Percentiles rank a stretch among this genome's conserved stretches.
phyloP scores from a whole-genome alignment of 176 grass and related monocot genomes.

The Triticum timopheevii region DNA sequence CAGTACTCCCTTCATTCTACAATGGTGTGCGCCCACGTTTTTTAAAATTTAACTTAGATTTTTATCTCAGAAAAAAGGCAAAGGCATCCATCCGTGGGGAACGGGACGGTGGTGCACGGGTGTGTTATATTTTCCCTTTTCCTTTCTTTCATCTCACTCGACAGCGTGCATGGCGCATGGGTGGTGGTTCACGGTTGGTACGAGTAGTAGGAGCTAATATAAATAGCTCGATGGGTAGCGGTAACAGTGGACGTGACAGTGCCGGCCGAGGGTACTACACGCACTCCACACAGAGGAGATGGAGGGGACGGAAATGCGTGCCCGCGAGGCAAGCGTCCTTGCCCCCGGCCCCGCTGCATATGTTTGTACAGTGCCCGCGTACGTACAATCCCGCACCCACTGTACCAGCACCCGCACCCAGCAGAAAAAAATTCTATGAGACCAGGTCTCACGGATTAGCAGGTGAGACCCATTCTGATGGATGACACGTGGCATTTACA shows the following conservation, averaged over 20 bases:
- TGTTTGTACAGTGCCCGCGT: not conserved
- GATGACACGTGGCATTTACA: no score
- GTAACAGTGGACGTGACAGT: not conserved
- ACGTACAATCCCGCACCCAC: not conserved
- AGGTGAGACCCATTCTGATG: no score
- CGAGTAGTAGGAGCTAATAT: not conserved
- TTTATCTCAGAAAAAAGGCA: no score
- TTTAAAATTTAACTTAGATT: no score
- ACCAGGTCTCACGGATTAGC: no score
- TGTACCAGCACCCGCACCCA: not conserved
- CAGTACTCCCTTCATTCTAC: no score
- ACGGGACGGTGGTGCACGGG: not conserved
- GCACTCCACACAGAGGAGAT: no score
- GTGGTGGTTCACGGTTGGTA: not conserved
- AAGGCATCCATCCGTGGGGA: no score
- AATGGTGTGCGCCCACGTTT: no score
- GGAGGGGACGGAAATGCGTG: not conserved
- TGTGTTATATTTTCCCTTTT: not conserved
- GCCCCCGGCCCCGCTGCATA: not conserved
- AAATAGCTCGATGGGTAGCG: not conserved
- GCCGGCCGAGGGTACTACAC: not conserved
- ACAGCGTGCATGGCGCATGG: not conserved
- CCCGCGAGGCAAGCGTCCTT: not conserved
- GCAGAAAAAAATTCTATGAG: no score
- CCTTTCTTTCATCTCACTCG: no score